Evolutionary conservation across 75 land plant genomes (phyloP), one percentile per base, ranked within the genome.

Genomic region (Cunninghamia lanceolata): DNA sequence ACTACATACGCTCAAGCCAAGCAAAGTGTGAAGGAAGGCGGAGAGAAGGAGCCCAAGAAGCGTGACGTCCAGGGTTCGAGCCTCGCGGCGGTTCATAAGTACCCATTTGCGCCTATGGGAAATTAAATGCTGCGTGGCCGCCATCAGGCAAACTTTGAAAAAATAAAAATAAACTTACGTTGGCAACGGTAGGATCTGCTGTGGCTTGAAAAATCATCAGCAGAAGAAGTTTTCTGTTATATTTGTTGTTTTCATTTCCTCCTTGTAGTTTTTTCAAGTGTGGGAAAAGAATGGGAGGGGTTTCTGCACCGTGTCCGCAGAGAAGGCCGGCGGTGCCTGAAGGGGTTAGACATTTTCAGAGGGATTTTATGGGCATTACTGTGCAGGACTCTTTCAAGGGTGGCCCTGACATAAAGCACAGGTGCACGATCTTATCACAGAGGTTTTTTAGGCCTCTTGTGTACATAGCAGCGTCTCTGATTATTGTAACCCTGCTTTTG

Each of bases 341-440:
- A 9, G 19, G 80, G 39, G 80, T 38, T 38, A 77, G 42, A 21
- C 35, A 77, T 77, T 77, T 77, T 80, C 3, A 25, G 50, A 80
- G 82, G 50, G 82, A 43, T 80, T 80, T 38, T 36, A 28, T 80
- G 1, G 82, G 82, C 82, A 80, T 80, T 45, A 9, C 50, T 80
- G 50, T 80, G 50, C 82, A 43, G 47, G 82, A 80, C 30, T 80
- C 82, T 39, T 80, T 80, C 30, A 80, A 80, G 11, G 82, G 82
- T 14, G 82, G 11, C 4, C 82, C 82, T 17, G 82, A 80, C 14
- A 9, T 80, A 43, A 80, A 80, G 82, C n/a, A 28, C 47, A 42
- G 82, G 82, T 80, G 82, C 47, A 4, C 32, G 82, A 80, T 80
- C 82, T 80, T 80, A 80, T 80, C 82, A 21, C 47, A 80, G 82